Base-by-base conservation (phyloP, 2,329 filamentous ascomycete genomes). In the Colletotrichum endophyticum region DNA sequence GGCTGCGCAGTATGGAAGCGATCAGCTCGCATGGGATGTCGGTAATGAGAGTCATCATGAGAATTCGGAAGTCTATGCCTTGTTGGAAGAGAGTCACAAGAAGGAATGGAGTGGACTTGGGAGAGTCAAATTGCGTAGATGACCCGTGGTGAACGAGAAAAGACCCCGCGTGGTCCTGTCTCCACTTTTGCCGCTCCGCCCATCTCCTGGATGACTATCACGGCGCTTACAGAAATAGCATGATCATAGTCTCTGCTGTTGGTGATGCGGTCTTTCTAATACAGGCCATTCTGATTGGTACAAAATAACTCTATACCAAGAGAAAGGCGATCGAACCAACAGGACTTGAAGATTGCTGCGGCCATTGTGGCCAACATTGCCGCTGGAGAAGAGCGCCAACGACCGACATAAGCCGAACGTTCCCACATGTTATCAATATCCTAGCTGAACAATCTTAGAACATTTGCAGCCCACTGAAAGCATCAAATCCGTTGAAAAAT, bases 11-110 rank as follows among this genome's bases (percentile, higher is more conserved):
- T 4, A 72, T 59, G 6, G 13, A 44, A 32, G 49, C 70, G 11
- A 61, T 34, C 4, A 72, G 5, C 1, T 67, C 62, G 22, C 32
- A 67, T 11, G 49, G 70, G 6, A 72, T 27, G 1, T 67, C 62
- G 19, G 62, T n/a, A 1, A 72, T 27, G 19, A 44, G 62, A 32
- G 61, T 7, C 70, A 66, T 72, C 2, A 0, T 39, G 15, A 30
- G 5, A n/a, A 49, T n/a, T 1, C 0, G 0, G 19, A 49, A 49
- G 19, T 44, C 39, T n/a, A 12, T 0, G 1, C 0, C 19, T n/a
- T 49, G 0, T 49, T n/a, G 39, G 5, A 49, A n/a, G 0, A 49
- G 19, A 49, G 39, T n/a, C 4, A 49, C 39, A 12, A 49, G 19
- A 49, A n/a, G 19, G 0, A n/a, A 49, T 12, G 39, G 39, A 49